Evolutionary conservation across 2,329 filamentous ascomycete genomes (phyloP), one percentile per base, ranked within the genome.

Genomic region (Penicillium olsonii): DNA sequence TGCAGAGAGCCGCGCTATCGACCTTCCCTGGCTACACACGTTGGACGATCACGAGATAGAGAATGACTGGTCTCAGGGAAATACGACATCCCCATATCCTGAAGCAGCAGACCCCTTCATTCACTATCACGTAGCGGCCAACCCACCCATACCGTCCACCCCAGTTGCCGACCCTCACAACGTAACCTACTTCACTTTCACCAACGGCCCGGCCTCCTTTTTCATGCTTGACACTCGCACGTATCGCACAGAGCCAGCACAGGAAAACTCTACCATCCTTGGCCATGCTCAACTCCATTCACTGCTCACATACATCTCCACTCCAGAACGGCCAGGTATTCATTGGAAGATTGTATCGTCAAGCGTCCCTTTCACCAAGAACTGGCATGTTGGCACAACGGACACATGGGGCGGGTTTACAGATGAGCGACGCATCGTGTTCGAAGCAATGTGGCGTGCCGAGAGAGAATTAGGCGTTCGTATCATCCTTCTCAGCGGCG

Each of bases 401-500:
- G 94, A 99, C 66, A 97, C 94, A 0, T 99, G 94, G 94, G 90
- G 90, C 39, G 92, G 92, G 0, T 96, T 95, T 69, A 78, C 96
- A 2, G 75, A 79, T 41, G 94, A 99, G 75, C 85, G 94, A 14
- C 82, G 80, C 45, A 78, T 77, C 47, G 82, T 97, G 20, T 84
- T 99, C 12, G 87, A 96, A 68, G 88, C 90, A 2, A 96, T 96
- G 83, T 97, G 94, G 91, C 86, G 88, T 53, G 85, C 88, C 0
- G 86, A 89, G n/a, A 75, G 82, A 11, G 71, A 73, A 1, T 82
- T 83, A 5, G 88, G 89, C 6, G 76, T 87, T 5, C 89, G 92
- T 19, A 85, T 97, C 7, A 80, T 96, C 3, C 78, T 97, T 11
- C 77, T 99, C 10, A 94, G 88, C 14, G 94, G 94, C 1, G 94